Conservation (phyloP, 192 early-diverging fungal species). For the Coemansia sp. region DNA sequence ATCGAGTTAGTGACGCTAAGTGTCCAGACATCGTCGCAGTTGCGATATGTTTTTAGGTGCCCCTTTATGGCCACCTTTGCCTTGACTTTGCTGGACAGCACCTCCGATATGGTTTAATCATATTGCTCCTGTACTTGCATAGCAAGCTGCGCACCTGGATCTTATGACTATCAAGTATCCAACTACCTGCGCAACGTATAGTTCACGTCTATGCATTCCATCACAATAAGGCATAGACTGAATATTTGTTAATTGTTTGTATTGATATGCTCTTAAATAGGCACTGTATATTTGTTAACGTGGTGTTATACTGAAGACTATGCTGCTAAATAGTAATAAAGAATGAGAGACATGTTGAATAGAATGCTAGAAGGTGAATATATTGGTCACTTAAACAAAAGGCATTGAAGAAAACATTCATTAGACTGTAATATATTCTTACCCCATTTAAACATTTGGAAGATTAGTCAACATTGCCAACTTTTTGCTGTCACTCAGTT, state of each 20-base stretch:
- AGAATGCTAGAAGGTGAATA: too few species aligned
- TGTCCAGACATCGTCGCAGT: conserved; percentile 98
- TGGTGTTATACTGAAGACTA: too few species aligned
- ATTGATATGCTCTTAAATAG: neutral
- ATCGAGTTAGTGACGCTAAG: conserved; percentile 84
- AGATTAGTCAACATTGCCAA: too few species aligned
- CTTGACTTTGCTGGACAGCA: conserved; percentile 77
- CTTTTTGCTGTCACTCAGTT: too few species aligned
- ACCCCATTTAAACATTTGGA: too few species aligned
- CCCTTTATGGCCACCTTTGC: conserved; percentile 81
- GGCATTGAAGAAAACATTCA: too few species aligned
- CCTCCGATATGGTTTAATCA: conserved; percentile 80
- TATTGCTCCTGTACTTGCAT: conserved; percentile 87
- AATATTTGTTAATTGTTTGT: neutral
- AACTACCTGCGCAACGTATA: conserved; percentile 54
- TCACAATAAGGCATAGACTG: neutral
- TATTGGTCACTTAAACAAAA: too few species aligned
- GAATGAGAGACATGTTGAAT: too few species aligned
- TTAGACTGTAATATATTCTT: too few species aligned
- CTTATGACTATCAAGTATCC: conserved; percentile 59
- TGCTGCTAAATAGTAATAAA: too few species aligned
- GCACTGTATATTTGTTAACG: too few species aligned
- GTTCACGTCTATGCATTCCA: conserved; percentile 13
- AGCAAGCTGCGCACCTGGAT: conserved; percentile 89
- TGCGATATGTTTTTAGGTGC: conserved; percentile 83